A percentile compares a stretch with the other conserved stretches of the same genome.
These are phyloP conservation scores for Emergomyces orientalis DNA, from an alignment of 2,329 filamentous ascomycete species.

Conservation along the genomic window DNA sequence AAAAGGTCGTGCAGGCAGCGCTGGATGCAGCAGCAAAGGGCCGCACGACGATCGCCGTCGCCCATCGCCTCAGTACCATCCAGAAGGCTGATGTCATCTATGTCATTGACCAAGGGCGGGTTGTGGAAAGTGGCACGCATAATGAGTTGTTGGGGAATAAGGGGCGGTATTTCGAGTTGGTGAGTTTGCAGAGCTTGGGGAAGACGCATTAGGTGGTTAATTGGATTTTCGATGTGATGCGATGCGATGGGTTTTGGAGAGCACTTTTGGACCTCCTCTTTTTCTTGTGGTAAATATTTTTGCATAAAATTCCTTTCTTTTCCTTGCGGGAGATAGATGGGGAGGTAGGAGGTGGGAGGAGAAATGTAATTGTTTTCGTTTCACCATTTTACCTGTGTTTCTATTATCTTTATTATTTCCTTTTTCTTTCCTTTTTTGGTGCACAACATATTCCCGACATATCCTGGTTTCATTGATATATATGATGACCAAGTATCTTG, in stretches of 20 bases:
- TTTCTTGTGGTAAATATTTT: no score
- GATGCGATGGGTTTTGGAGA: no score
- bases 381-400: background rate
- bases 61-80: conserved; percentile 84
- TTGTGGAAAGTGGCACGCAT: conserved; percentile 80
- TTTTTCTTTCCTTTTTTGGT: background rate
- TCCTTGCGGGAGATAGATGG: background rate
- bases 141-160: conserved; percentile 58
- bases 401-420: background rate
- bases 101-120: conserved; percentile 82
- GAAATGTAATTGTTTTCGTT: background rate
- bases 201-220: conserved; percentile 45
- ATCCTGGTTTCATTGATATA: background rate
- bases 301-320: background rate
- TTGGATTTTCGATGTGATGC: no score
- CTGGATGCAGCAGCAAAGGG: conserved; percentile 75
- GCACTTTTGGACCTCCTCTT: background rate
- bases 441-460: background rate
- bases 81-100: conserved; percentile 93
- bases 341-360: background rate
- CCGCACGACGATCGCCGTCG: conserved; percentile 86
- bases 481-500: background rate
- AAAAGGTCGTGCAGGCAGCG: conserved; percentile 55
- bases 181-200: conserved; percentile 69
- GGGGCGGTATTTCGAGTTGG: conserved; percentile 67